Base-by-base conservation (phyloP, 2,329 filamentous ascomycete species). In the Cladorrhinum sp. region DNA sequence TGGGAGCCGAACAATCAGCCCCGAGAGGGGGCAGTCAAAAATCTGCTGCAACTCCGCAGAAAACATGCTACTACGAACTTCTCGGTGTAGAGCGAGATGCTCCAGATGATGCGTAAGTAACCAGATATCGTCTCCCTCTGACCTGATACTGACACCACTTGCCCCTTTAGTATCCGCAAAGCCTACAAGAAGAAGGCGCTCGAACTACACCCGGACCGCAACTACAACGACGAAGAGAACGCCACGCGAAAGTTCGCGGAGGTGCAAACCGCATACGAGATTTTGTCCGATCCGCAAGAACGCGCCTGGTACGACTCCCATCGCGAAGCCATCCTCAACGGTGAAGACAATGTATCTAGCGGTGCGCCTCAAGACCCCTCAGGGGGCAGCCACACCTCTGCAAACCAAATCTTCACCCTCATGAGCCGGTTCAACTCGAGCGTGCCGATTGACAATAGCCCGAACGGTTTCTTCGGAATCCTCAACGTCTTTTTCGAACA, bases 231-330 rank as follows among this genome's bases (percentile, higher is more conserved):
- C 71, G 87, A 89, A 63, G 92, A 96, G 69, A 84, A 86, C 64
- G 88, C 93, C 2, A 99, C 95, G 1, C 84, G 81, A 66, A 86
- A 88, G 56, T 99, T 99, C 72, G 92, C 95, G 54, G 92, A 97
- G 71, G 83, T 98, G 25, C 93, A 97, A 74, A 84, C 92, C 36
- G 95, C 95, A 51, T 96, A 99, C 73, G 92, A 98, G 74, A 86
- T 99, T n/a, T 84, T 99, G 1, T 96, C 93, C 1, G 95, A 99
- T 73, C 87, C 92, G 10, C 93, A 99, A 73, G 95, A 99, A 74
- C 86, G 95, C 67, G 89, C 93, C 29, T 99, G 95, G 95, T 99
- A 99, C 77, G 93, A 99, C 76, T 92, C 92, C 2, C 95, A 99
- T 72, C 88, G 92, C 62, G 88, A 92, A 67, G 87, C 90, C 55